Percentiles rank a stretch among this genome's conserved stretches.
Conservation (phyloP, 1,139 yeast species). For the Pichia sp. region DNA sequence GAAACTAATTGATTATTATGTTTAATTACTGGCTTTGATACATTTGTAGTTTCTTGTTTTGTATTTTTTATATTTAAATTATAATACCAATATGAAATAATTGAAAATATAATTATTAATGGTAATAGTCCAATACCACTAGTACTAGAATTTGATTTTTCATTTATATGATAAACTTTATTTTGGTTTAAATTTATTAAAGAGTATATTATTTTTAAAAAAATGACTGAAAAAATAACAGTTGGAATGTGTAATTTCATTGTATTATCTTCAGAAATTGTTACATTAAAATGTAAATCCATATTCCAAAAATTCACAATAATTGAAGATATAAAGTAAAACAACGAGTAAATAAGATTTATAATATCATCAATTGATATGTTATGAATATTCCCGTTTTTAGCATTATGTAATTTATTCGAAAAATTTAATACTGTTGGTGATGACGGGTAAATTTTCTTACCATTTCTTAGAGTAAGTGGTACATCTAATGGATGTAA, state of each 20-base stretch:
- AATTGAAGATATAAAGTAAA: slow-evolving; percentile 1
- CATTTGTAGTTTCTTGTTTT: background rate
- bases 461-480: slow-evolving; percentile 16
- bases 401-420: no score
- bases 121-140: background rate
- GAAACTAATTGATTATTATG: background rate
- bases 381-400: background rate
- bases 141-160: background rate
- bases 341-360: slow-evolving; percentile 7
- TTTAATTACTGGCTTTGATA: background rate
- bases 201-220: slow-evolving; percentile 4
- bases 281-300: slow-evolving; percentile 23
- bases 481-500: slow-evolving; percentile 30
- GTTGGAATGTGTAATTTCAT: slow-evolving; percentile 27
- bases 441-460: slow-evolving; percentile 12
- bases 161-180: background rate
- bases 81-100: slow-evolving; percentile 3
- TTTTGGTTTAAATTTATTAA: background rate
- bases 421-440: background rate
- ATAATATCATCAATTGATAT: slow-evolving; percentile 6
- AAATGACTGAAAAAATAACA: slow-evolving; percentile 10
- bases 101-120: background rate
- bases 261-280: slow-evolving; percentile 17
- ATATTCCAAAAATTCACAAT: slow-evolving; percentile 22
- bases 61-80: background rate